Conservation (phyloP, 176 grass and related monocot species). For the bread wheat (Triticum aestivum) region IWGSC_CS_RefSeq_v2.1 NC_057809.1:185591285-185591784, state of each 20-base stretch:
- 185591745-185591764: not conserved
- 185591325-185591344: not conserved
- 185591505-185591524: not conserved
- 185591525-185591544: not conserved
- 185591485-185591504: not conserved
- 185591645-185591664: not conserved
- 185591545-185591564: not conserved
- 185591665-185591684: not conserved
- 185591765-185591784: not conserved
- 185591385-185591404: constrained; percentile 26
- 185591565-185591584: not conserved
- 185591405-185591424: constrained; percentile 14
- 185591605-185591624: constrained; percentile 3
- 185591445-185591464: not conserved
- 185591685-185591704: not conserved
- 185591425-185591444: not conserved
- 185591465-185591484: constrained; percentile 3
- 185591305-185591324: constrained; percentile 10
- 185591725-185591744: not conserved
- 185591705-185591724: not conserved
- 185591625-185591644: not conserved
- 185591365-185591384: constrained; percentile 18
- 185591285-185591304: not conserved
- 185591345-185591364: constrained; percentile 22
- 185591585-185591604: not conserved